These are phyloP conservation scores for Boletus sp. DNA, from an alignment of 768 basidiomycete species.

Conservation along the genomic window DNA sequence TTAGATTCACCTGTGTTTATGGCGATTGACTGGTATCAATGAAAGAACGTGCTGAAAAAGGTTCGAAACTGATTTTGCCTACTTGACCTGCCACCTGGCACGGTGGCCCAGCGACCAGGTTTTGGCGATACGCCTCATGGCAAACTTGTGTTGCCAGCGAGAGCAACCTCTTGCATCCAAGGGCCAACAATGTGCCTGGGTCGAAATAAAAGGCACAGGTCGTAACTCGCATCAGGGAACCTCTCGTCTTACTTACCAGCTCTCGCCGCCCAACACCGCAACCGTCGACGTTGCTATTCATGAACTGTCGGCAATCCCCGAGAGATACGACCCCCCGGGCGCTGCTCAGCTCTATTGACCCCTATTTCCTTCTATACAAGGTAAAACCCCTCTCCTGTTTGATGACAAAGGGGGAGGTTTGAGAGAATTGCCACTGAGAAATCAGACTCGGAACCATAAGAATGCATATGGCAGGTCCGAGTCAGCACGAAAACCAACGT, in stretches of 20 bases:
- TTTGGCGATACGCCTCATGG: conserved; percentile 15
- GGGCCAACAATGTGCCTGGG: conserved; percentile 16
- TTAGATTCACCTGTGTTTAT: neutral
- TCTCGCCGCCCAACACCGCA: neutral
- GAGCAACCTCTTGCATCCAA: conserved; percentile 8
- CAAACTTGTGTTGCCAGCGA: neutral
- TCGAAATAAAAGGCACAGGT: conserved; percentile 13
- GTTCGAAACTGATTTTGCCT: conserved; percentile 10
- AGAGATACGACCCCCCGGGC: conserved; percentile 4
- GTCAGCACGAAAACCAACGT: conserved; percentile 23
- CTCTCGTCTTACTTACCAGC: neutral
- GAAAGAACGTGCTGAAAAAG: conserved; percentile 16
- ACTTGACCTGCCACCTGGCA: conserved; percentile 4
- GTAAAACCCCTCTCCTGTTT: conserved; percentile 2
- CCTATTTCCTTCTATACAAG: conserved; percentile 3
- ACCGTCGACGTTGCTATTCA: conserved; percentile 1
- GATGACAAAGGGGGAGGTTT: neutral
- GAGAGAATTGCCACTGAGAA: conserved; percentile 8
- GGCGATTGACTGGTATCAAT: conserved; percentile 7
- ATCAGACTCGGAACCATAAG: conserved; percentile 3
- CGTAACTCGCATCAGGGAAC: neutral
- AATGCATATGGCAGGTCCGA: conserved; percentile 13
- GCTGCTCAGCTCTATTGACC: neutral
- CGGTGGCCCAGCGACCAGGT: conserved; percentile 10
- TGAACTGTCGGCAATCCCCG: conserved; percentile 18